Evolutionary conservation across 495 filamentous ascomycete genomes (phyloP), one percentile per base, ranked within the genome.

Genomic region (Cairneyella variabilis): DNA sequence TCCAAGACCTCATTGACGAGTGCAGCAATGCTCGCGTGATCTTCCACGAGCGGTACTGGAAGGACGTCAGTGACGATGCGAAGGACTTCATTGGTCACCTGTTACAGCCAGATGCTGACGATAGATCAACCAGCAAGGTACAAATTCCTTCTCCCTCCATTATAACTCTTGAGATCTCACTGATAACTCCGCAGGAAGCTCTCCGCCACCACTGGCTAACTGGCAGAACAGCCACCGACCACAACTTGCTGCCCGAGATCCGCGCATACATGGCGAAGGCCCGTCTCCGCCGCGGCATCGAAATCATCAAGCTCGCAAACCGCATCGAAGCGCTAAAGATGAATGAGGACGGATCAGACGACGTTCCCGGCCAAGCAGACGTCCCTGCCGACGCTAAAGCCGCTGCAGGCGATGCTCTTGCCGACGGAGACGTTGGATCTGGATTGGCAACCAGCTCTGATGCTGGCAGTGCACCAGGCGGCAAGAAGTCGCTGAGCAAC

Each of bases 11-110:
- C 57, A 96, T 99, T 63, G 91, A 97, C 53, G 93, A 99, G 70
- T 97, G 91, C 71, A 88, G 84, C 55, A 80, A 75, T 54, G 90
- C 88, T n/a, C 82, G 84, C 40, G 89, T 97, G 52, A 83, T 97
- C 28, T 99, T 97, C 82, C 93, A 99, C 68, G 91, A 96, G 64
- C 85, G 93, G 26, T 99, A 97, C 72, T 99, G 93, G 93, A 90
- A 89, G 64, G 93, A 96, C 67, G 95, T 97, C 56, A 97, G 91
- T 66, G 77, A 84, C 51, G 92, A 99, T 54, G 93, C 91, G 57
- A 99, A 97, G 72, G 83, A 90, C 57, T 99, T 99, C 68, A 97
- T 99, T 67, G 71, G 84, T 43, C 73, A 74, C 40, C 79, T 99
- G 7, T 75, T 99, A 34, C 86, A 92, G 61, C 83, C 89, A 6